Evolutionary conservation across 805 yeast species (phyloP).

Genomic region (Kodamaea kaohsiungensis): DNA sequence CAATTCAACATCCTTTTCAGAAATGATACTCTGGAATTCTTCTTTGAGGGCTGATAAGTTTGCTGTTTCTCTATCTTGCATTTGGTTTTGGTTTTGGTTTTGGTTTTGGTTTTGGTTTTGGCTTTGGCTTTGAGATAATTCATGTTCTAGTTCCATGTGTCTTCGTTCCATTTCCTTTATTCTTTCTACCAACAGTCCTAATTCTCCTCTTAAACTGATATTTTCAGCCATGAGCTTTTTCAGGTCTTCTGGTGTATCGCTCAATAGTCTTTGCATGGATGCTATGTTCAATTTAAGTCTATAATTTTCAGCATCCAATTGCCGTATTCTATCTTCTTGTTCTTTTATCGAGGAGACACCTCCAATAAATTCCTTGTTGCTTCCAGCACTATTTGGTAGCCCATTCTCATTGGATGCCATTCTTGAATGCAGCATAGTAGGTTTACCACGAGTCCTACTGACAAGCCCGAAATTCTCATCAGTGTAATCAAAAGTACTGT

Average conservation of each 20-base stretch:
- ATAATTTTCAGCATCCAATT: conserved; percentile 24
- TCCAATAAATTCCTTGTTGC: conserved; percentile 5
- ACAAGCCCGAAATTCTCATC: conserved; percentile 9
- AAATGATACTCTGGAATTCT: background rate
- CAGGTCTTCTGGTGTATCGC: conserved; percentile 24
- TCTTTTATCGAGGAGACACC: conserved; percentile 23
- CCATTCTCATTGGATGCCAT: conserved; percentile 2
- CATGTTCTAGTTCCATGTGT: background rate
- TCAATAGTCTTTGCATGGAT: conserved; percentile 22
- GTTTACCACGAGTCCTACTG: conserved; percentile 3
- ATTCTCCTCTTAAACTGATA: conserved; percentile 13
- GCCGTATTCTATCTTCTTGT: conserved; percentile 20
- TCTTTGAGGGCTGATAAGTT: background rate
- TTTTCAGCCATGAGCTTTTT: conserved; percentile 22
- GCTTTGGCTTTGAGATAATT: background rate
- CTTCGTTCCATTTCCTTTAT: background rate
- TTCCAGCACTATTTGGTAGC: background rate
- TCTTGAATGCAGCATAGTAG: conserved; percentile 1
- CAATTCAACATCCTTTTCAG: conserved; percentile 1
- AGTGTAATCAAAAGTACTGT: conserved; percentile 10
- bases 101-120: background rate
- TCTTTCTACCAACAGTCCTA: conserved; percentile 6
- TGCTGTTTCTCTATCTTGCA: background rate
- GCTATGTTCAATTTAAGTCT: conserved; percentile 26
- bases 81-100: background rate